Percentiles rank a stretch among this genome's conserved stretches.
Conservation (phyloP, 148 eudicot species). For the Heliamphora exappendiculata region DNA sequence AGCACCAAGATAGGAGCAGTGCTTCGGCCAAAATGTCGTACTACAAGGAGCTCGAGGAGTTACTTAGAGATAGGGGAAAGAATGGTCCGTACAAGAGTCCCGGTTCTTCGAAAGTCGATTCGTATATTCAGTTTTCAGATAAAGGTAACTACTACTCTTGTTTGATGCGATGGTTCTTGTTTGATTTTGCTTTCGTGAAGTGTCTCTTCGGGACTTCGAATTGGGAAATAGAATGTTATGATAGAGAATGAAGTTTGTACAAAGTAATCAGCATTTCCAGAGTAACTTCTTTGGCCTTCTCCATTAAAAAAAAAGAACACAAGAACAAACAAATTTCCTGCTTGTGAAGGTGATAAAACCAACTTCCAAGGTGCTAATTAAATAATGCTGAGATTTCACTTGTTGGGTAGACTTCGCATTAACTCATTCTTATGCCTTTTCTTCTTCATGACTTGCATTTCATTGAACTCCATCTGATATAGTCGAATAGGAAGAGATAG, state of each 20-base stretch:
- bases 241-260: neutral
- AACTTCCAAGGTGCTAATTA: neutral
- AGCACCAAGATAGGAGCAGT: constrained; percentile 19
- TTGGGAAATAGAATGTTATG: neutral
- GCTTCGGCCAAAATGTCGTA: constrained; percentile 46
- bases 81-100: constrained; percentile 11
- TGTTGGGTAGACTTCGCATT: neutral
- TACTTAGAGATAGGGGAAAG: constrained; percentile 38
- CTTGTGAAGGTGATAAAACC: neutral
- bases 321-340: neutral
- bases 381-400: neutral
- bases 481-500: no score
- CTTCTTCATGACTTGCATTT: neutral
- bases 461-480: no score
- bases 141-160: constrained; percentile 27
- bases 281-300: neutral
- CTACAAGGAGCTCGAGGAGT: constrained; percentile 60
- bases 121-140: constrained; percentile 57
- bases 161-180: neutral
- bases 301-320: neutral
- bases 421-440: neutral
- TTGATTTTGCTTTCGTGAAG: neutral
- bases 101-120: constrained; percentile 32
- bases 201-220: neutral
- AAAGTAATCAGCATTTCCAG: neutral